A percentile compares a stretch with the other conserved stretches of the same genome.
These are phyloP conservation scores for Globisporangium camurandrum DNA, from an alignment of 352 stramenopile species.

Conservation along the genomic window DNA sequence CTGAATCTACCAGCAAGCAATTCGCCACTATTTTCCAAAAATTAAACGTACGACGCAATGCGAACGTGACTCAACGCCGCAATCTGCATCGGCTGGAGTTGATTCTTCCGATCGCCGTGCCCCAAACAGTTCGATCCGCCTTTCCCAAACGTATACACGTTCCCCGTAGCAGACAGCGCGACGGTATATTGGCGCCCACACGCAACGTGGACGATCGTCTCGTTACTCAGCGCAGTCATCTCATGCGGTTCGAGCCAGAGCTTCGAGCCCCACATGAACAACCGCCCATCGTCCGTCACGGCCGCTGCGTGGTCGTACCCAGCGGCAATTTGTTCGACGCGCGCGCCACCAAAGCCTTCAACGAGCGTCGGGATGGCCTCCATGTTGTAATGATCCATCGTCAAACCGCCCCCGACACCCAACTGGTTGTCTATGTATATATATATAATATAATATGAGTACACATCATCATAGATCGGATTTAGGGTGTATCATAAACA, in stretches of 20 bases:
- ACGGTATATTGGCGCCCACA: slow-evolving; percentile 83
- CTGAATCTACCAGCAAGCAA: slow-evolving; percentile 1
- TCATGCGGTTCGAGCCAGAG: slow-evolving; percentile 90
- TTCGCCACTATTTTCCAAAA: too few relatives aligned
- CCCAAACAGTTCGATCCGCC: slow-evolving; percentile 83
- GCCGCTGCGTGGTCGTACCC: slow-evolving; percentile 90
- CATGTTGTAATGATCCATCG: slow-evolving; percentile 93
- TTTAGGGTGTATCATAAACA: background rate
- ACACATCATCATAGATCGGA: too few relatives aligned
- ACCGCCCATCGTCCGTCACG: slow-evolving; percentile 62
- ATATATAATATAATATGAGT: background rate
- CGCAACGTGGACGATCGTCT: slow-evolving; percentile 73
- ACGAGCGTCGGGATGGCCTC: slow-evolving; percentile 87
- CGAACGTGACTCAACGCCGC: slow-evolving; percentile 43
- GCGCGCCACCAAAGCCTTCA: slow-evolving; percentile 56
- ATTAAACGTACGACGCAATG: slow-evolving; percentile 54
- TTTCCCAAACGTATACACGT: slow-evolving; percentile 86
- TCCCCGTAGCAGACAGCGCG: slow-evolving; percentile 61
- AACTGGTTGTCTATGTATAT: slow-evolving; percentile 72
- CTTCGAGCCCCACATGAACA: slow-evolving; percentile 87
- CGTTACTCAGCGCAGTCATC: slow-evolving; percentile 69
- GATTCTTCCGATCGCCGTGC: slow-evolving; percentile 84
- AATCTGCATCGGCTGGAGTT: slow-evolving; percentile 82
- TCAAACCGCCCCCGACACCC: slow-evolving; percentile 79
- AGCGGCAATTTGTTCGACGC: slow-evolving; percentile 85